These are phyloP conservation scores for Penicillium corylophilum DNA, from an alignment of 2,329 filamentous ascomycete genomes.

Conservation along the genomic window DNA sequence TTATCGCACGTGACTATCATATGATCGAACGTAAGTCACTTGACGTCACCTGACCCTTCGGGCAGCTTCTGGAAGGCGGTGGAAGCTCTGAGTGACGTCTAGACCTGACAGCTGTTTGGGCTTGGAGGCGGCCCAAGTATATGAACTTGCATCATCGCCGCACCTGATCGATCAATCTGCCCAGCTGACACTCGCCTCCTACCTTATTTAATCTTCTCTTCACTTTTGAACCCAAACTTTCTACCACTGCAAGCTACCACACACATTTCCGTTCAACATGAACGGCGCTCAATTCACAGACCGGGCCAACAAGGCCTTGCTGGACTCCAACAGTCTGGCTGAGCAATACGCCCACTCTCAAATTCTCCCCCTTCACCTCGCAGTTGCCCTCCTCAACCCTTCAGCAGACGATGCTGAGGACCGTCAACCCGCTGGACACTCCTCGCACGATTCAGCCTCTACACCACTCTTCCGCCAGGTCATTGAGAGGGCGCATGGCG, in stretches of 20 bases:
- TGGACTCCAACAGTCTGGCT: slow-evolving; percentile 83
- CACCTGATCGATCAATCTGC: neutral
- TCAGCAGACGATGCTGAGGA: slow-evolving; percentile 66
- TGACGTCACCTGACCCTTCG: slow-evolving; percentile 3
- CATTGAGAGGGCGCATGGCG: slow-evolving; percentile 88
- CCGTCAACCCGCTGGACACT: slow-evolving; percentile 67
- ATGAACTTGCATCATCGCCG: slow-evolving; percentile 17
- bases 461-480: slow-evolving; percentile 91
- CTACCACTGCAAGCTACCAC: neutral
- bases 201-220: neutral
- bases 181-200: neutral
- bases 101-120: slow-evolving; percentile 19
- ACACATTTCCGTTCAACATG: slow-evolving; percentile 31
- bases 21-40: neutral
- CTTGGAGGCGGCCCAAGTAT: slow-evolving; percentile 18
- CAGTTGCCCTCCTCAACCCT: slow-evolving; percentile 56
- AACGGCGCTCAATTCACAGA: slow-evolving; percentile 75
- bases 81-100: slow-evolving; percentile 34
- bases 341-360: slow-evolving; percentile 90
- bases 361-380: slow-evolving; percentile 84
- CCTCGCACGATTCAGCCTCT: slow-evolving; percentile 60
- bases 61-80: slow-evolving; percentile 39
- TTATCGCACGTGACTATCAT: neutral
- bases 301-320: slow-evolving; percentile 82
- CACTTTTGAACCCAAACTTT: neutral